phyloP scores from a whole-genome alignment of 129 eudicot genomes.

The Flaveria trinervia region DNA sequence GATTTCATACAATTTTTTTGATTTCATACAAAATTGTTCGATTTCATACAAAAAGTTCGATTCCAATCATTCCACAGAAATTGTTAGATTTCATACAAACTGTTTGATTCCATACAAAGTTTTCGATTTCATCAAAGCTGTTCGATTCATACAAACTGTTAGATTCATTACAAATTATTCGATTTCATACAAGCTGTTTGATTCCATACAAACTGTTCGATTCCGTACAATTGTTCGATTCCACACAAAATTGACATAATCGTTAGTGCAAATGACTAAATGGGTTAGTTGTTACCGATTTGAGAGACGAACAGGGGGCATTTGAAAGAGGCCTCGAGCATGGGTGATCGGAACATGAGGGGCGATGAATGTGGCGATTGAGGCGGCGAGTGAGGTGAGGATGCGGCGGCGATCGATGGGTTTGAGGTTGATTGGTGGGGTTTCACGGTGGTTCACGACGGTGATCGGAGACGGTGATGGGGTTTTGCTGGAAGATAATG shows the following conservation, averaged over 20 bases:
- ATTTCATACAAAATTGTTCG: too few species aligned
- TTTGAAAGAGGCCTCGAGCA: slow-evolving; percentile 93
- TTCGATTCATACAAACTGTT: too few species aligned
- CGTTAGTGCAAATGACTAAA: background rate
- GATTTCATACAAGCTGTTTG: too few species aligned
- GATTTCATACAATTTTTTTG: too few species aligned
- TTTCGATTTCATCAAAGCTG: too few species aligned
- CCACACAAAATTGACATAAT: background rate
- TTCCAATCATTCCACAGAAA: too few species aligned
- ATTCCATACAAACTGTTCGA: too few species aligned
- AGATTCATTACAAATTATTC: too few species aligned
- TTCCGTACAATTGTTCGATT: too few species aligned
- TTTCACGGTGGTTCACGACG: slow-evolving; percentile 33
- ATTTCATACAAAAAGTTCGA: too few species aligned
- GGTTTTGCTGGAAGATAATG: slow-evolving; percentile 35
- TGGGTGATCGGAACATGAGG: slow-evolving; percentile 44
- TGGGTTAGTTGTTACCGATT: slow-evolving; percentile 52
- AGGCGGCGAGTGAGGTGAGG: slow-evolving; percentile 58
- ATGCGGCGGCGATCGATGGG: slow-evolving; percentile 61
- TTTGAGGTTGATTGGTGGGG: slow-evolving; percentile 22
- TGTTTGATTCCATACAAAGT: too few species aligned
- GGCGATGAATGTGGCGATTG: slow-evolving; percentile 47
- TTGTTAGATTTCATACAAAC: too few species aligned
- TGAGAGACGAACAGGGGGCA: slow-evolving; percentile 89
- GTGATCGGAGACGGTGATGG: slow-evolving; percentile 34